A percentile compares a stretch with the other conserved stretches of the same genome.
Conservation (phyloP, 106 monocot species). For the Alisma plantagoaquatica region DNA sequence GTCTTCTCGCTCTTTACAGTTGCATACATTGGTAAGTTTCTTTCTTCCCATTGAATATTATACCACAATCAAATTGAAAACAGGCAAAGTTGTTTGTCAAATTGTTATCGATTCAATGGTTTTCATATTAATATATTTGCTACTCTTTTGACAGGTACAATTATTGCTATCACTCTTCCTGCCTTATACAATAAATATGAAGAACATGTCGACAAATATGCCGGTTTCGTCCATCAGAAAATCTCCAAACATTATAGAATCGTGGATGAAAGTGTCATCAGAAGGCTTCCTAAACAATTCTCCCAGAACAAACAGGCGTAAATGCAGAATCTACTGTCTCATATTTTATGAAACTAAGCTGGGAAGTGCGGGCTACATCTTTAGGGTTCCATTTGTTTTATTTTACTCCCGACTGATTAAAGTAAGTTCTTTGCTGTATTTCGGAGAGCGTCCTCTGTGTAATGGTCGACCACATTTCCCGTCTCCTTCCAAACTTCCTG, state of each 20-base stretch:
- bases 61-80: too few relatives aligned
- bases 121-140: background rate
- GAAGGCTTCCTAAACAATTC: slow-evolving; percentile 50
- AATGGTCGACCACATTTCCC: too few relatives aligned
- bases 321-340: too few relatives aligned
- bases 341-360: too few relatives aligned
- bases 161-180: slow-evolving; percentile 66
- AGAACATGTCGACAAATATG: slow-evolving; percentile 62
- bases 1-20: slow-evolving; percentile 78
- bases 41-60: background rate
- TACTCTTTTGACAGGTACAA: slow-evolving; percentile 30
- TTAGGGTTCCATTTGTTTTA: too few relatives aligned
- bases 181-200: slow-evolving; percentile 78
- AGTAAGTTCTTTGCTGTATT: too few relatives aligned
- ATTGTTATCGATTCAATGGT: background rate
- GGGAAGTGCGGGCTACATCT: too few relatives aligned
- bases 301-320: slow-evolving; percentile 38
- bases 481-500: too few relatives aligned
- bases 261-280: slow-evolving; percentile 77
- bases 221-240: slow-evolving; percentile 70
- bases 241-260: slow-evolving; percentile 71
- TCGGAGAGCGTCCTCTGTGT: too few relatives aligned
- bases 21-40: slow-evolving; percentile 71
- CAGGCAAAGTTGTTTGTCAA: too few relatives aligned
- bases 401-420: too few relatives aligned